Evolutionary conservation across 192 early-diverging fungal genomes (phyloP), one percentile per base, ranked within the genome.

Genomic region (Cetraspora pellucida): DNA sequence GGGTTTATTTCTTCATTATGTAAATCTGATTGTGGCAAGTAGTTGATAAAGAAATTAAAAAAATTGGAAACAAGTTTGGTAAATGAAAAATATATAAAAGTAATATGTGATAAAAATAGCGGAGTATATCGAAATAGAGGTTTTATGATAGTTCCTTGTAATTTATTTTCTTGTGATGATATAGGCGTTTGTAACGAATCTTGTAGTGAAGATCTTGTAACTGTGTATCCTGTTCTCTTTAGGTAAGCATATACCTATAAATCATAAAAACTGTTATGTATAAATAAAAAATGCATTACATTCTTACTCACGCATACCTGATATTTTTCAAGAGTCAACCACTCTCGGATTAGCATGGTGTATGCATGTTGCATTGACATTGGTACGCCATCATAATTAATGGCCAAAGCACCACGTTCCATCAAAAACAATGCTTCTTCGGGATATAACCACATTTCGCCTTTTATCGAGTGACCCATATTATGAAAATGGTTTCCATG

Each of bases 381-480:
- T 0, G 74, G 58, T 9, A 72, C 72, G 2, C 69, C 74, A 19
- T 54, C 28, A 25, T 79, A 65, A 7, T 79, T 67, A 2, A 83
- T 77, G 10, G 74, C 23, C 8, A 88, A 59, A 10, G 81, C 82
- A 27, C 82, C 79, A 58, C 87, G 77, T 23, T 82, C 80, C 28
- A 86, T 72, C 17, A 88, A 74, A 72, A 79, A 86, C 4, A 86
- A 79, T 0, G 84, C 80, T 77, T 88, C 87, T 61, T 88, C 87
- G 3, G 80, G 80, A 59, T 77, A 83, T 28, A 88, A 81, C 43
- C 68, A 78, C 1, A 82, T 77, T 23, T 82, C 44, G 0, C 83
- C 85, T 10, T 72, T 52, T 5, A 82, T 14, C 2, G 82, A 61
- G 28, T 86, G 85, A 0, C 87, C 87, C 82, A 88, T 84, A 25